Evolutionary conservation across 106 monocot genomes (phyloP), one percentile per base, ranked within the genome.

Genomic region (Dendrobium nobile): DNA sequence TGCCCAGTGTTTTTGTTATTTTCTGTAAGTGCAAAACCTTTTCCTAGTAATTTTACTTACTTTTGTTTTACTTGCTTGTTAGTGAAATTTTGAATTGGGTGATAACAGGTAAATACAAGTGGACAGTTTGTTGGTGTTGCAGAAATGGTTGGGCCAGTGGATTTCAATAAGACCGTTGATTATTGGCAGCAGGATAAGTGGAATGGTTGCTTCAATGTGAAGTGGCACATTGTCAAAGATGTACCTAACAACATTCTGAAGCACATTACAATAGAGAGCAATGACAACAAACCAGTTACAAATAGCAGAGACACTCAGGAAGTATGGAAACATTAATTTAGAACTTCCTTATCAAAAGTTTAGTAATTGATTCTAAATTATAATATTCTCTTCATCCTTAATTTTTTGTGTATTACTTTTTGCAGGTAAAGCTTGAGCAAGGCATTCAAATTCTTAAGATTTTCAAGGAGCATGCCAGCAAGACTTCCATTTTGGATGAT

Each of bases 181-280:
- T 91, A 95, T 77, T 95, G 95, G 92, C 95, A 95, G 64, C 92
- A 95, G 76, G 92, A 92, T 78, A 95, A 91, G 86, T 95, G 95
- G 95, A 92, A 81, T 85, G 95, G 95, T 27, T 92, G 92, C 78
- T 95, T 95, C 80, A 85, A 86, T 80, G 89, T 95, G 24, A 92
- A 88, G 86, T 95, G 95, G 92, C 95, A 92, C 42, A 89, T 95
- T 67, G 89, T 92, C 18, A 95, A 95, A 77, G 95, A 95, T 88
- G 88, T 95, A 3, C 92, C 91, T 15, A 95, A 92, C 73, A 89
- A 58, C 51, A 31, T 88, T 59, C 89, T 92, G 18, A 95, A 89
- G 79, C 92, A 92, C 82, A 92, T 95, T 2, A 91, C 82, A 8
- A 68, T 95, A 27, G 92, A 95, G 80, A 95, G 92, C 88, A 95